Evolutionary conservation across 2,329 filamentous ascomycete species (phyloP).

Genomic region (Fusarium incarnatum): DNA sequence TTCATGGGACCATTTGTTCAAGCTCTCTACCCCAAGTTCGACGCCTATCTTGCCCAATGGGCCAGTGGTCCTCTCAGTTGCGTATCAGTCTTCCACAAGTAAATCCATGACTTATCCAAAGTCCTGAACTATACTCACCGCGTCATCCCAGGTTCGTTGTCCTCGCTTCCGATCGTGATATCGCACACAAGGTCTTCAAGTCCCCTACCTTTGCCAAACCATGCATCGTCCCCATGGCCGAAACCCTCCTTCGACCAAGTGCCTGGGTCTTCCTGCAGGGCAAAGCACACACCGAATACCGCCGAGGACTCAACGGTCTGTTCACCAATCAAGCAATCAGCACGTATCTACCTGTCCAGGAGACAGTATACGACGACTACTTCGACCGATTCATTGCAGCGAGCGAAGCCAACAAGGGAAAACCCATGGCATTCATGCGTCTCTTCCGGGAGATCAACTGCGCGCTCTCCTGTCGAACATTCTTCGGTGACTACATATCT

Average conservation of each 20-base stretch:
- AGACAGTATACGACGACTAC: slow-evolving; percentile 78
- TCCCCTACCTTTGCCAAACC: slow-evolving; percentile 80
- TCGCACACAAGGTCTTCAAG: slow-evolving; percentile 86
- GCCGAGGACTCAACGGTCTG: slow-evolving; percentile 78
- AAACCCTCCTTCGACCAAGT: slow-evolving; percentile 72
- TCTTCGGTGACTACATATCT: slow-evolving; percentile 83
- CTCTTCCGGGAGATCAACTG: slow-evolving; percentile 82
- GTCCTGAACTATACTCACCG: not conserved
- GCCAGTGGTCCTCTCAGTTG: slow-evolving; percentile 81
- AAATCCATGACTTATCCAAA: slow-evolving; percentile 22
- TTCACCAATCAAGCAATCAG: slow-evolving; percentile 80
- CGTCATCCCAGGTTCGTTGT: slow-evolving; percentile 74
- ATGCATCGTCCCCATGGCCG: slow-evolving; percentile 81
- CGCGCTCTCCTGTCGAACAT: slow-evolving; percentile 81
- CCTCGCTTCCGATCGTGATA: slow-evolving; percentile 79
- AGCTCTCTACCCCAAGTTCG: slow-evolving; percentile 79
- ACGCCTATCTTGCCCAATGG: slow-evolving; percentile 81
- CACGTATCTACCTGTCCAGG: slow-evolving; percentile 78
- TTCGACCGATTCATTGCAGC: slow-evolving; percentile 74
- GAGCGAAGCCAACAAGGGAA: slow-evolving; percentile 63
- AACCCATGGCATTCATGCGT: slow-evolving; percentile 75
- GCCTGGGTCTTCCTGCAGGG: slow-evolving; percentile 87
- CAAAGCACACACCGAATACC: slow-evolving; percentile 80
- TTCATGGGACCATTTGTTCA: slow-evolving; percentile 82
- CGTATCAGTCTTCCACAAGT: slow-evolving; percentile 89